Evolutionary conservation across 2,329 filamentous ascomycete genomes (phyloP).

Genomic region (Berkeleyomyces rouxiae): DNA sequence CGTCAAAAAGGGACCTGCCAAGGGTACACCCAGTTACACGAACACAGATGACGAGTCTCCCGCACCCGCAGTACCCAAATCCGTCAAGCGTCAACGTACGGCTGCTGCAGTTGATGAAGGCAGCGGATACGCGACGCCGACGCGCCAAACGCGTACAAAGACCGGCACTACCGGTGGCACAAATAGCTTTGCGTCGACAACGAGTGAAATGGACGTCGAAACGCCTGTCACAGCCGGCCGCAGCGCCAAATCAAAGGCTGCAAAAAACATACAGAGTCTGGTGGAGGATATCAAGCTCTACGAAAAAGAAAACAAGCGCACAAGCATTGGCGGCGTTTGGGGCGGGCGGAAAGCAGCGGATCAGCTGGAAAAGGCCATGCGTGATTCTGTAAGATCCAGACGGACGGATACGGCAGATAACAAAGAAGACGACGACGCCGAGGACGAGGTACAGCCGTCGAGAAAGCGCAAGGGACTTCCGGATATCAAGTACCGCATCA

Average conservation of each 20-base stretch:
- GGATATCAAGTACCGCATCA: conserved; percentile 43
- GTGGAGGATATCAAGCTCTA: conserved; percentile 78
- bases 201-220: conserved; percentile 55
- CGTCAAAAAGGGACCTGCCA: conserved; percentile 28
- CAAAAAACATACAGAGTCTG: conserved; percentile 57
- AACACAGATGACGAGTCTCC: conserved; percentile 19
- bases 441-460: conserved; percentile 44
- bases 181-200: not conserved
- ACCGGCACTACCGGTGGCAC: not conserved
- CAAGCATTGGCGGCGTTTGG: conserved; percentile 35
- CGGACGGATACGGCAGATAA: conserved; percentile 18
- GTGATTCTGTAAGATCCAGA: conserved; percentile 17
- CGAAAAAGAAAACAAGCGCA: conserved; percentile 81
- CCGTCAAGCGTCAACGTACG: conserved; percentile 16
- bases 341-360: conserved; percentile 48
- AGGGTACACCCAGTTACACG: conserved; percentile 28
- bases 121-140: conserved; percentile 21
- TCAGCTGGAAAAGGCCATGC: conserved; percentile 31
- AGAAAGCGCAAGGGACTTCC: conserved; percentile 27
- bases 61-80: not conserved
- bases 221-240: conserved; percentile 61
- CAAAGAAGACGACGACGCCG: conserved; percentile 30
- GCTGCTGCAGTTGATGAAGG: not conserved
- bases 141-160: not conserved
- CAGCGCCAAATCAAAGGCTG: conserved; percentile 74